A percentile compares a stretch with the other conserved stretches of the same genome.
These are phyloP conservation scores for Chrysopogon serrulatus DNA, from an alignment of 176 grass and related monocot species.

Conservation along the genomic window DNA sequence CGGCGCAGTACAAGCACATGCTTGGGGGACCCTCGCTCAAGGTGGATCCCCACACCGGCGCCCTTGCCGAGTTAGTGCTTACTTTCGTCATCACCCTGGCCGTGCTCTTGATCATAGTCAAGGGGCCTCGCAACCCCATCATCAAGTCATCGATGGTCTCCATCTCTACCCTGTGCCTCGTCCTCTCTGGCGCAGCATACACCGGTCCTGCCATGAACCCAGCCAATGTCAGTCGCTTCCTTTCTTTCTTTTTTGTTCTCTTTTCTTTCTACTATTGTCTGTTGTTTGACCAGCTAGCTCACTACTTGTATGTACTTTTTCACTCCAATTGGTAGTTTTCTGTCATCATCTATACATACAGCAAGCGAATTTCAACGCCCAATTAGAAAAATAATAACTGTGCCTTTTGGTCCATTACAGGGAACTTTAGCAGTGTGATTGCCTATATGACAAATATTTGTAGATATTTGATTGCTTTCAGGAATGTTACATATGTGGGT, in stretches of 20 bases:
- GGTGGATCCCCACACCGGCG: slow-evolving; percentile 41
- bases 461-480: not conserved
- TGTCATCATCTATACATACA: not conserved
- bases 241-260: not conserved
- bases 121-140: slow-evolving; percentile 20
- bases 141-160: slow-evolving; percentile 23
- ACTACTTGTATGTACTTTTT: not conserved
- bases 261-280: not conserved
- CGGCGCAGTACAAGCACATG: slow-evolving; percentile 23
- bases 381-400: not conserved
- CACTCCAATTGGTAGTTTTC: not conserved
- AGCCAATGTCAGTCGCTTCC: slow-evolving; percentile 10
- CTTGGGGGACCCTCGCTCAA: slow-evolving; percentile 22
- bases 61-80: slow-evolving; percentile 53
- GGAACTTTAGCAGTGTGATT: not conserved
- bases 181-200: slow-evolving; percentile 17
- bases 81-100: slow-evolving; percentile 60
- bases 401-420: not conserved
- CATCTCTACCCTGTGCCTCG: slow-evolving; percentile 8
- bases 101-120: slow-evolving; percentile 45
- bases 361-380: not conserved
- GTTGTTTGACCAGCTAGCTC: not conserved
- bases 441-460: not conserved
- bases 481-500: not conserved
- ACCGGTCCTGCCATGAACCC: slow-evolving; percentile 27